phyloP scores from a whole-genome alignment of 1,139 yeast species.

The Yamadazyma friedrichii region DNA sequence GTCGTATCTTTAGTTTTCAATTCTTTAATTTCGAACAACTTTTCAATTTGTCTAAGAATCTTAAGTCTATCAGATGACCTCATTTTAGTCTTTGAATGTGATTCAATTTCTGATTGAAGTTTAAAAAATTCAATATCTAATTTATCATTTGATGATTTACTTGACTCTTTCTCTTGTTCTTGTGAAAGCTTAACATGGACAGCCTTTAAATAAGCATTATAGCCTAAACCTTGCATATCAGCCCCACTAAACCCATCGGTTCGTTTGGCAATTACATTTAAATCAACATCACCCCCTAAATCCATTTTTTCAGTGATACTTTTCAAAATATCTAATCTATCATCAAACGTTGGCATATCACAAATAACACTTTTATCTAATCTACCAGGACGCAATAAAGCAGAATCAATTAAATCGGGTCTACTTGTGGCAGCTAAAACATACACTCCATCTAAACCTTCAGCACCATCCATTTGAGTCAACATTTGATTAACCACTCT shows the following conservation, averaged over 20 bases:
- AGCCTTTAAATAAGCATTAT: slow-evolving; percentile 88
- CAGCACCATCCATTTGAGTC: slow-evolving; percentile 99
- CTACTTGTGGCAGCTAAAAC: slow-evolving; percentile 95
- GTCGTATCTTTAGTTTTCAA: background rate
- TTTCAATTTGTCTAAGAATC: slow-evolving; percentile 48
- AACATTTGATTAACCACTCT: slow-evolving; percentile 95
- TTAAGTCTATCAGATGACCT: slow-evolving; percentile 46
- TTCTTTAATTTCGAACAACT: slow-evolving; percentile 20
- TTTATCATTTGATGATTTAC: slow-evolving; percentile 15
- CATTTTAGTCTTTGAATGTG: slow-evolving; percentile 25
- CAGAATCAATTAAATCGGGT: slow-evolving; percentile 94
- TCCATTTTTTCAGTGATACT: slow-evolving; percentile 62
- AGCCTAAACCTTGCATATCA: slow-evolving; percentile 88
- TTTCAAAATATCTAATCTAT: slow-evolving; percentile 69
- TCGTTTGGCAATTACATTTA: slow-evolving; percentile 53
- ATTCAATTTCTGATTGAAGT: slow-evolving; percentile 29
- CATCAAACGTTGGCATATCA: slow-evolving; percentile 74
- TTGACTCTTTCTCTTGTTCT: slow-evolving; percentile 25
- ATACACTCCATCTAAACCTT: slow-evolving; percentile 94
- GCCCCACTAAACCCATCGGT: slow-evolving; percentile 92
- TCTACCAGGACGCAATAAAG: slow-evolving; percentile 92
- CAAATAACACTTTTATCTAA: slow-evolving; percentile 89
- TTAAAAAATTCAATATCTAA: slow-evolving; percentile 33
- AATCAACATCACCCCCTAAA: slow-evolving; percentile 48
- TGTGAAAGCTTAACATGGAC: slow-evolving; percentile 72